phyloP scores from a whole-genome alignment of 1,284 basidiomycete species.

The Cronartium quercuum region DNA sequence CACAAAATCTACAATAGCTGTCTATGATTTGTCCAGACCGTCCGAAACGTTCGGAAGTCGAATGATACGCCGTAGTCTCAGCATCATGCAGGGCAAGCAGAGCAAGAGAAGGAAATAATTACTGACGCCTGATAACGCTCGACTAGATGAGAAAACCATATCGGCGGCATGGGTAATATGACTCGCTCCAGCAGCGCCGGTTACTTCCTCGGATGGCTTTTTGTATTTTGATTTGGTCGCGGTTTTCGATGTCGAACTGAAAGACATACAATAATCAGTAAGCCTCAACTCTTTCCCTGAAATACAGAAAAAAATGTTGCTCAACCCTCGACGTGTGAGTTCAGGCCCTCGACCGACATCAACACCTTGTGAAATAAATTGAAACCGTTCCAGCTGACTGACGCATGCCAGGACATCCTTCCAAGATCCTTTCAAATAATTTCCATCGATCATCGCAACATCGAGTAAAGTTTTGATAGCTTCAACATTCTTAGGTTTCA shows the following conservation, averaged over 20 bases:
- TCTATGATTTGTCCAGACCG: conserved; percentile 53
- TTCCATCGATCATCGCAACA: conserved; percentile 86
- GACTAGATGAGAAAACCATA: conserved; percentile 96
- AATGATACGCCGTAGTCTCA: neutral
- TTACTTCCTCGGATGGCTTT: conserved; percentile 77
- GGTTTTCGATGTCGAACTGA: conserved; percentile 45
- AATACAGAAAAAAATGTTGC: neutral
- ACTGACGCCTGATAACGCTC: conserved; percentile 84
- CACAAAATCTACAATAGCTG: conserved; percentile 96
- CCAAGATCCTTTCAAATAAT: conserved; percentile 90
- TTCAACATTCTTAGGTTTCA: conserved; percentile 98
- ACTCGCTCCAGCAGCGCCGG: conserved; percentile 90
- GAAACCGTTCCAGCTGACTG: conserved; percentile 94
- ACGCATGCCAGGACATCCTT: conserved; percentile 90
- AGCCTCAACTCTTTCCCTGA: neutral
- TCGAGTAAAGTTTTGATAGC: conserved; percentile 90
- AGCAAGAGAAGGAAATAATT: neutral
- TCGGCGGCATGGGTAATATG: conserved; percentile 98
- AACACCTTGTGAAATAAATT: conserved; percentile 74
- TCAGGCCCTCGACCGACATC: conserved; percentile 22
- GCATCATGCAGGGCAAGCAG: neutral
- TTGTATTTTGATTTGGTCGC: conserved; percentile 50
- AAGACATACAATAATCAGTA: neutral
- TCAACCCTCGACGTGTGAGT: neutral
- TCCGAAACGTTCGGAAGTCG: neutral